Conservation (phyloP, 495 filamentous ascomycete genomes). For the Penicillium turbatum region DNA sequence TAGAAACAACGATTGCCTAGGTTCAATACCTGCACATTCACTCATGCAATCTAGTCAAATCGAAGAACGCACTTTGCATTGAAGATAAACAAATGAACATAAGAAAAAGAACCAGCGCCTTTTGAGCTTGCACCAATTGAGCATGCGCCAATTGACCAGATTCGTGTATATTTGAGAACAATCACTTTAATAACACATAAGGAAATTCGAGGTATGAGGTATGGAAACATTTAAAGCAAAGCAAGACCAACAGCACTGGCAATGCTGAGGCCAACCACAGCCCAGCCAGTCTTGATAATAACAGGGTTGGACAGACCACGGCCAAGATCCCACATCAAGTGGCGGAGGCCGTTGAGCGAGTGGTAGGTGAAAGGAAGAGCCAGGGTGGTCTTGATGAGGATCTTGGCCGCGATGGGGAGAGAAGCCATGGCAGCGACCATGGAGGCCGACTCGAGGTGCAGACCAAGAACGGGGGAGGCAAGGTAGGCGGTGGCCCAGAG, state of each 20-base stretch:
- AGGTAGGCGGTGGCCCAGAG: slow-evolving; percentile 80
- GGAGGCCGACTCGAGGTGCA: slow-evolving; percentile 76
- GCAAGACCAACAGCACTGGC: slow-evolving; percentile 60
- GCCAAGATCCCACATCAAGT: slow-evolving; percentile 82
- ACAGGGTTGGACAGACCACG: slow-evolving; percentile 60
- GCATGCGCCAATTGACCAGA: slow-evolving; percentile 20
- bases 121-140: slow-evolving; percentile 21
- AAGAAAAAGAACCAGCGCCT: slow-evolving; percentile 22
- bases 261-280: slow-evolving; percentile 63
- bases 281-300: slow-evolving; percentile 73
- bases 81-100: slow-evolving; percentile 3
- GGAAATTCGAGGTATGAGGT: slow-evolving; percentile 26
- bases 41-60: neutral
- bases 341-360: slow-evolving; percentile 78
- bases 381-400: slow-evolving; percentile 63
- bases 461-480: slow-evolving; percentile 71
- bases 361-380: slow-evolving; percentile 89
- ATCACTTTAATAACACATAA: slow-evolving; percentile 40
- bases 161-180: slow-evolving; percentile 28
- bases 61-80: neutral
- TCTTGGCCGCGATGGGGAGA: slow-evolving; percentile 64
- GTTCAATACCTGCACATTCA: neutral
- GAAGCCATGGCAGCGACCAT: slow-evolving; percentile 73
- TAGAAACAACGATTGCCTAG: neutral
- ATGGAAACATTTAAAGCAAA: slow-evolving; percentile 39